Evolutionary conservation across 2,329 filamentous ascomycete genomes (phyloP), one percentile per base, ranked within the genome.

Genomic region (Pyrenochaeta sp.): DNA sequence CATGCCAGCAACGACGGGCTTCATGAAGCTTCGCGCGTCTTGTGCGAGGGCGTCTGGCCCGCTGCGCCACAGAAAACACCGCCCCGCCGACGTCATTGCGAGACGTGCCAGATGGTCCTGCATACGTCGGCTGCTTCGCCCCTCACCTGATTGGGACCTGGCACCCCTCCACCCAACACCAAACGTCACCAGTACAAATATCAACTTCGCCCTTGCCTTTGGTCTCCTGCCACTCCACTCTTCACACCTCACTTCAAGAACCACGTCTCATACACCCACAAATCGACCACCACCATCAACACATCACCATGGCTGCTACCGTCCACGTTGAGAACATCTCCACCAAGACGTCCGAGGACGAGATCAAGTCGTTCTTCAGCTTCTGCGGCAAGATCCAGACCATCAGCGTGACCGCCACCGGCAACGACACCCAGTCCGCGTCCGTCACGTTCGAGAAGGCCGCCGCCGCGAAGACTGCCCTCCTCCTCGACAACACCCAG

Each of bases 361-460:
- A 97, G 75, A 86, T 99, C 63, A 85, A 85, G 68, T 92, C 96
- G 70, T 99, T 99, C 81, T 99, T 99, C 81, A 94, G 88, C 79
- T 97, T 97, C 74, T 86, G 83, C 31, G 94, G 94, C 72, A 97
- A 96, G 81, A 96, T 99, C 72, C 86, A 84, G 58, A 82, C 83
- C 61, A 81, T 99, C 71, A 86, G 90, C 46, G 82, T 96, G 65
- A 89, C 85, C 19, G 75, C 85, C 36, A 78, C 73, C 26, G 48
- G 75, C 40, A 84, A 84, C 65, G 81, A 86, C 57, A 79, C 82
- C 58, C 90, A 96, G 76, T 86, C 86, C 35, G 94, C 94, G 44
- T 89, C 87, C n/a, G 92, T 99, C 53, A 92, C 86, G 38, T 99
- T 99, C 68, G 94, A 97, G 76, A 96, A 96, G 79, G 86, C 93